Base-by-base conservation (phyloP, 352 stramenopile species). In the Globisporangium uncinulatum region DNA sequence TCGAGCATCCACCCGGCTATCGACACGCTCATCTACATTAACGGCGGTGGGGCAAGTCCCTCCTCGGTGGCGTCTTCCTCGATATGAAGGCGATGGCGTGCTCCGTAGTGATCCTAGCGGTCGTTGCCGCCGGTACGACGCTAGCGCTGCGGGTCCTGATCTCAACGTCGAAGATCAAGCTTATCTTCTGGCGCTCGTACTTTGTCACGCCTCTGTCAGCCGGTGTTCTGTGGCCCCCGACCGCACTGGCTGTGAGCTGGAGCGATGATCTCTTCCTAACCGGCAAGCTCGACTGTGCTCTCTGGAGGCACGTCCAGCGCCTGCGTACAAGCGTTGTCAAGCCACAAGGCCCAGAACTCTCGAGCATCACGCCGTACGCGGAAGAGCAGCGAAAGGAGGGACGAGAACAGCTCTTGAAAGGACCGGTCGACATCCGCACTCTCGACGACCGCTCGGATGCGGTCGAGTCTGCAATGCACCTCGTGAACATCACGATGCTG, bases 401-500 rank as follows among this genome's bases (percentile, higher is more conserved):
- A 1, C n/a, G 8, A 15, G 11, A 14, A n/a, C 43, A 44, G 34
- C 54, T 47, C 1, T 34, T 36, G 44, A 29, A 13, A 2, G 17
- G 24, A n/a, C 44, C 53, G 3, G 19, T 45, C 7, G 29, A 43
- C 13, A 17, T 59, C 31, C 8, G 34, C 46, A 49, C 15, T 0
- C n/a, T 62, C 9, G 48, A 62, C 39, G 29, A 62, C 2, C 56
- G 48, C n/a, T 39, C 37, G 0, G 29, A 56, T 11, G 0, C 6
- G 5, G 37, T 34, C 34, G 47, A 51, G 3, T 31, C 29, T 3
- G n/a, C 34, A 1, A 37, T 62, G 24, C 56, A 51, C 51, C 56
- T 62, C 48, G 56, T 56, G 48, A 56, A 62, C 48, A 37, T 62
- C 20, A 21, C 56, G 48, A 56, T 62, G 56, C 56, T 62, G 24